These are phyloP conservation scores for Nicotiana tomentosiformis DNA, from an alignment of 257 asterid genomes.

Conservation along the genomic window DNA sequence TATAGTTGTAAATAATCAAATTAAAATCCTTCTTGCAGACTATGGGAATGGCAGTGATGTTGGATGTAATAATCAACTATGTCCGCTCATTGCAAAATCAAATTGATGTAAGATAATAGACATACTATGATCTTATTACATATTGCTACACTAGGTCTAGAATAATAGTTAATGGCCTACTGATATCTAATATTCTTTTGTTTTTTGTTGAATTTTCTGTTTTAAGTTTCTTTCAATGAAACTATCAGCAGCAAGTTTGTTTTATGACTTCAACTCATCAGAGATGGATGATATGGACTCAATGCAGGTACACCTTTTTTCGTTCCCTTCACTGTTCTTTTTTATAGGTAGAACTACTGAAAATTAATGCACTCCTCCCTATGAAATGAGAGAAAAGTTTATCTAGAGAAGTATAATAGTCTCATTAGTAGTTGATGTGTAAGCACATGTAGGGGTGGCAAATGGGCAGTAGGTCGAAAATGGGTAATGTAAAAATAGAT, in stretches of 20 bases:
- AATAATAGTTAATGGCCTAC: background rate
- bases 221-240: constrained; percentile 87
- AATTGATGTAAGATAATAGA: constrained; percentile 55
- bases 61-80: constrained; percentile 83
- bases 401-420: background rate
- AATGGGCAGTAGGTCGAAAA: too few relatives aligned
- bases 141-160: background rate
- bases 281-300: constrained; percentile 66
- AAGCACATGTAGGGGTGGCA: too few relatives aligned
- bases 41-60: constrained; percentile 98
- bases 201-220: background rate
- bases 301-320: constrained; percentile 38
- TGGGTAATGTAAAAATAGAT: too few relatives aligned
- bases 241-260: constrained; percentile 87
- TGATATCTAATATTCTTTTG: background rate
- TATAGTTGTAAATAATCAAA: background rate
- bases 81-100: constrained; percentile 91
- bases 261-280: constrained; percentile 79
- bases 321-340: background rate
- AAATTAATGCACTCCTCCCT: background rate
- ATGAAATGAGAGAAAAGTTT: background rate
- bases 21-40: constrained; percentile 41
- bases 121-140: background rate
- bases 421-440: background rate
- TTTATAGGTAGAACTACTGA: background rate